Base-by-base conservation (phyloP, 352 stramenopile genomes). In the Globisporangium rhizosaccharum region DNA sequence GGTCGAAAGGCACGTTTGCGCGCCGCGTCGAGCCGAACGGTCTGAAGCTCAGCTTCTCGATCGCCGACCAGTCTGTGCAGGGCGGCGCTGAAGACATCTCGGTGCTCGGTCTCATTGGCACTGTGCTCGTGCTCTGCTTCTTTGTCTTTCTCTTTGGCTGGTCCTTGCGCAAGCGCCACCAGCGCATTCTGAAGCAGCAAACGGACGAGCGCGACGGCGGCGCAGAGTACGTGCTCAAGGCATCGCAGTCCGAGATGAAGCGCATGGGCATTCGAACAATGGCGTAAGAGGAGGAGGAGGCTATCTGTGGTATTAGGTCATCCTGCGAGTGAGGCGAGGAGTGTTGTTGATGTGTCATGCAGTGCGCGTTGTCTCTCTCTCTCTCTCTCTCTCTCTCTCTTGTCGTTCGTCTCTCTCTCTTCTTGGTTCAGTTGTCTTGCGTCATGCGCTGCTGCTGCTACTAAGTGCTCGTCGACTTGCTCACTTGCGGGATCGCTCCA, bases 401-500 rank as follows among this genome's bases (percentile, higher is more conserved):
- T 23, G 23, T 23, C 23, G 23, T 23, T 23, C 23, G 23, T 23
- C 23, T 23, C 23, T 23, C 23, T 18, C 41, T 20, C 3, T n/a
- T 20, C 41, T 8, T 46, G 20, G 33, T 39, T 39, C 6, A 47
- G 30, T 30, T 23, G 44, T 15, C 23, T 52, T 23, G 28, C 33
- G 44, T 20, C 36, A 45, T 23, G 28, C 33, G 3, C 33, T 39
- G 33, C 33, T 39, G 8, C 33, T 10, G 33, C 33, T 12, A 14
- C 33, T 2, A 5, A 39, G 11, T 42, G n/a, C 44, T 10, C 14
- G 36, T 9, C 51, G 17, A 37, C 17, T 48, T 48, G 44, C 37
- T 69, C 41, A 88, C 65, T 90, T 90, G 52, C 74, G 68, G 23
- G 80, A 85, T 52, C 79, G 80, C 62, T 94, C 82, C 41, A 93